Base-by-base conservation (phyloP, 2,329 filamentous ascomycete genomes). In the Dryadomyces quercivorus region DNA sequence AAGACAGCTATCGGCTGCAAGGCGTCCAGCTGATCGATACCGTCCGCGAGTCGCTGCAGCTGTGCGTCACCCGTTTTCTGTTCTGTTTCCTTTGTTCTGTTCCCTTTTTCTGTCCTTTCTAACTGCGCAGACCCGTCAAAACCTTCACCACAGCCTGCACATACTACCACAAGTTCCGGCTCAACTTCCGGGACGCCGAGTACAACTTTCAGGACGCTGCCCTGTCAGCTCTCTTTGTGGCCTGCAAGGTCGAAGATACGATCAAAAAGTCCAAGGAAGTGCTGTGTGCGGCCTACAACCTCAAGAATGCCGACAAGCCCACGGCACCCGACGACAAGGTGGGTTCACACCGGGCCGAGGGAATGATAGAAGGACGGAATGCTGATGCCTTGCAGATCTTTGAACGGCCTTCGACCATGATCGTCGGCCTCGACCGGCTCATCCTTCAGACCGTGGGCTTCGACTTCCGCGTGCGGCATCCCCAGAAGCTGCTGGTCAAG, bases 201-300 rank as follows among this genome's bases (percentile, higher is more conserved):
- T 95, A 95, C 69, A 87, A 86, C 66, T 90, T 84, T 59, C 70
- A 88, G 67, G 92, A 97, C 66, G 91, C 89, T 1, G 89, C 92
- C 0, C 81, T 93, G 7, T 89, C 93, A 1, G 86, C 89, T 22
- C 74, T 98, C 9, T 92, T 97, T 64, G 87, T 91, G 2, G 91
- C 91, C 2, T 97, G 92, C 75, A 98, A 98, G 72, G 90, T 94
- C 48, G 93, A 98, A 69, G 93, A 98, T 68, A 98, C 93, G 0
- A 80, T 96, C 61, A 98, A 98, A 72, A 97, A 97, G 73, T 95
- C 89, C 3, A 83, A 81, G 56, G 93, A 98, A 59, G 94, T 98
- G 58, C 75, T 97, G 16, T 94, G 89, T 56, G 90, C 91, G 1
- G 85, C 88, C 22, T 89, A 92, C 70, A 96, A 95, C 64, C 72